A percentile compares a stretch with the other conserved stretches of the same genome.
Conservation (phyloP, 441 rosid species). For the Adansonia madagascariensis region DNA sequence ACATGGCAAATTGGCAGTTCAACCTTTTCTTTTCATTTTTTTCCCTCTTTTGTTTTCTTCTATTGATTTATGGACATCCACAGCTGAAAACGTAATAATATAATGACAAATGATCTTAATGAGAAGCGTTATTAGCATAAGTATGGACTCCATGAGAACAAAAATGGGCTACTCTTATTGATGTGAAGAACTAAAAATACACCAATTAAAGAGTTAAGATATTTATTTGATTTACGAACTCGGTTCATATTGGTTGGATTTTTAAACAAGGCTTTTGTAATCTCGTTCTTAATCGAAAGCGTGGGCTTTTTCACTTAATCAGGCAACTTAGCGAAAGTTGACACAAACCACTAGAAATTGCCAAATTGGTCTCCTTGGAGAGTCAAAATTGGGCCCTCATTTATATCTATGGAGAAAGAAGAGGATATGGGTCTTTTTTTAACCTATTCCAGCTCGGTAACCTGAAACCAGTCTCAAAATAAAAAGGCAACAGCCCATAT, state of each 20-base stretch:
- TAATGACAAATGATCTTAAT: not conserved
- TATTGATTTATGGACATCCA: not conserved
- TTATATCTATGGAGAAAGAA: not conserved
- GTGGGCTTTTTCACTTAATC: not conserved
- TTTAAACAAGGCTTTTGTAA: too few relatives aligned
- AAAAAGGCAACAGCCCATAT: not conserved
- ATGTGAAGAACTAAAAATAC: not conserved
- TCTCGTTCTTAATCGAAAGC: too few relatives aligned
- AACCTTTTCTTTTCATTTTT: not conserved
- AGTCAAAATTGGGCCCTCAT: not conserved
- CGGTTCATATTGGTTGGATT: too few relatives aligned
- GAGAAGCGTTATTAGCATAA: not conserved
- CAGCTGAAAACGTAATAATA: not conserved
- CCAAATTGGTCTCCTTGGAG: not conserved
- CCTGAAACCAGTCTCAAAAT: not conserved
- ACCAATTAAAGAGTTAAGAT: too few relatives aligned
- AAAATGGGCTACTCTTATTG: not conserved
- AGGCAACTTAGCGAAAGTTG: not conserved
- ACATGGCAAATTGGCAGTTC: slow-evolving; percentile 9
- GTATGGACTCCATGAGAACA: not conserved
- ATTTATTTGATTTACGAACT: too few relatives aligned
- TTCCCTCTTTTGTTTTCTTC: not conserved
- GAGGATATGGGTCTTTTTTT: not conserved
- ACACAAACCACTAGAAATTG: not conserved
- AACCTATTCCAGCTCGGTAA: not conserved